Conservation (phyloP, 148 eudicot genomes). For the Bassia scoparia region DNA sequence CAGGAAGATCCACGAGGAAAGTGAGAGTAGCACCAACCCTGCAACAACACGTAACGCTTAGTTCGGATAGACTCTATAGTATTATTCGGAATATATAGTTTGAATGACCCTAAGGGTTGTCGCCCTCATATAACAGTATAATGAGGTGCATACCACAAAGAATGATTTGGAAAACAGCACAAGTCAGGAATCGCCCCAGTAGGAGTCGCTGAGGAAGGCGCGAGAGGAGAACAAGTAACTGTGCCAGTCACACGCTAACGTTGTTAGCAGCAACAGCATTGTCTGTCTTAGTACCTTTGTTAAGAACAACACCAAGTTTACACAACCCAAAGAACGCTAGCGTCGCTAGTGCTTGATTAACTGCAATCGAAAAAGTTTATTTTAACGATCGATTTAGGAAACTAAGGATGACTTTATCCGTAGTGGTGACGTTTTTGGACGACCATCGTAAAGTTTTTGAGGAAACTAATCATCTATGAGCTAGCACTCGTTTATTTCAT, state of each 20-base stretch:
- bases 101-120: background rate
- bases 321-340: conserved; percentile 83
- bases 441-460: too few species aligned
- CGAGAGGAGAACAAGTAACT: conserved; percentile 83
- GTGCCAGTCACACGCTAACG: conserved; percentile 92
- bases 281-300: conserved; percentile 70
- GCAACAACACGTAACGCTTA: background rate
- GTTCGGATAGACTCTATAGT: too few species aligned
- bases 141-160: conserved; percentile 44
- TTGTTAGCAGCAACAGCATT: conserved; percentile 86
- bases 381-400: background rate
- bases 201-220: conserved; percentile 94
- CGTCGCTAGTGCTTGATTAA: conserved; percentile 83
- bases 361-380: conserved; percentile 31
- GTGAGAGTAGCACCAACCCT: conserved; percentile 63
- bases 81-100: too few species aligned
- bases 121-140: background rate
- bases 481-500: too few species aligned
- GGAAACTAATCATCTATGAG: too few species aligned
- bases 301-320: conserved; percentile 80
- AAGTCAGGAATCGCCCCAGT: conserved; percentile 94
- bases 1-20: conserved; percentile 61
- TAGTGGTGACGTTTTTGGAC: too few species aligned
- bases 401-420: background rate
- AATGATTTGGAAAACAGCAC: conserved; percentile 67